Conservation (phyloP, 148 eudicot genomes). For the Chenopodium berlandieri region DNA sequence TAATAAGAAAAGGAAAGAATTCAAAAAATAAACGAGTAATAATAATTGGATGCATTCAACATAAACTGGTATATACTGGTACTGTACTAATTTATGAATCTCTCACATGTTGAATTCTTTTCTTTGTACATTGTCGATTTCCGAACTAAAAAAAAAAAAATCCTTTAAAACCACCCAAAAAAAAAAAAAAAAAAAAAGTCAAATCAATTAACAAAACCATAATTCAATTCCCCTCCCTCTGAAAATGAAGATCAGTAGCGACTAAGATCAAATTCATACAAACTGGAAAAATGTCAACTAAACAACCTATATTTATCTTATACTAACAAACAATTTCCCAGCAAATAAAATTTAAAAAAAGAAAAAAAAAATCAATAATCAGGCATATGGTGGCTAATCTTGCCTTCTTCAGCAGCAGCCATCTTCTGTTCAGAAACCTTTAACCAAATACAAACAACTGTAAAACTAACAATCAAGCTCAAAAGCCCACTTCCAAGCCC, state of each 20-base stretch:
- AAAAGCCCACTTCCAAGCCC: constrained; percentile 76
- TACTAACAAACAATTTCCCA: not conserved
- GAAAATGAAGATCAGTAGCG: not conserved
- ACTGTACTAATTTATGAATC: not conserved
- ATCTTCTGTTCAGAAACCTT: constrained; percentile 49
- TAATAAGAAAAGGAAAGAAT: not conserved
- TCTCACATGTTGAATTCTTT: constrained; percentile 19
- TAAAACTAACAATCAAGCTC: constrained; percentile 60
- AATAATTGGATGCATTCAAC: not conserved
- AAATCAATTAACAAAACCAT: not conserved
- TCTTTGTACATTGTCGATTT: constrained; percentile 27
- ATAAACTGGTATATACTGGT: not conserved
- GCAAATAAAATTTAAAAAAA: not conserved
- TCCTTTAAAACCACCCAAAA: not conserved
- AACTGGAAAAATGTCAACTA: not conserved
- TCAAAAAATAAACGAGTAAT: not conserved
- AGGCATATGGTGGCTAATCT: constrained; percentile 58
- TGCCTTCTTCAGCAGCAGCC: constrained; percentile 49
- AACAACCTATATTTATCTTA: not conserved
- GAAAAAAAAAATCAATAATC: constrained; percentile 64
- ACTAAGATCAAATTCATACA: not conserved
- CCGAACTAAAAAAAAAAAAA: not conserved
- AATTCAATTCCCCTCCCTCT: not conserved
- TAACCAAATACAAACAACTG: constrained; percentile 70
- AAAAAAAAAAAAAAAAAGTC: not conserved